Evolutionary conservation across 768 basidiomycete species (phyloP), one percentile per base, ranked within the genome.

Genomic region (Gloeophyllum trabeum): DNA sequence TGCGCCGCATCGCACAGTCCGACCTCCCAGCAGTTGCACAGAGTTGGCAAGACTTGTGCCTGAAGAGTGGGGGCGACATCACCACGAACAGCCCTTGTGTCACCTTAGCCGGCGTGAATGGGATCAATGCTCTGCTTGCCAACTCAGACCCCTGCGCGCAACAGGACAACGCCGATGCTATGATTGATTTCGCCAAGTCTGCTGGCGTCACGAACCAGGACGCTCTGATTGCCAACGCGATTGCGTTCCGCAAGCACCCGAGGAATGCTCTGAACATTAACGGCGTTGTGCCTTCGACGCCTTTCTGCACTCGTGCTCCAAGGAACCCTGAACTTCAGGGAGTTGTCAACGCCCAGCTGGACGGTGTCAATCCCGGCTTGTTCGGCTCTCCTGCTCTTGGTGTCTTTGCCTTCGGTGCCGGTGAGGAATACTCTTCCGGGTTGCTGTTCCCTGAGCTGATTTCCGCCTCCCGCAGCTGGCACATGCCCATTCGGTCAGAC

Each of bases 281-380:
- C 10, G 69, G 67, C 14, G 53, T 68, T 24, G 50, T 63, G 30
- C 70, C 69, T 2, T 67, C 67, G 10, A 69, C 64, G n/a, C 61
- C 67, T 13, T 76, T 73, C 58, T 78, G 75, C 56, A 69, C 69
- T 55, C 69, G 61, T 45, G 64, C 69, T 1, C 73, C 74, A 16
- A 64, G 62, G 52, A 75, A 76, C 46, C 16, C 61, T 13, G 61
- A 73, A 47, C 62, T 76, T 16, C 61, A 63, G 41, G 72, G 71
- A 1, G 54, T 75, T 3, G 65, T 71, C 13, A 71, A 76, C 48
- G 65, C 61, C n/a, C 73, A 75, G 48, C 70, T 75, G 44, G 65
- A 69, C 18, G 66, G 16, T 10, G 72, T 74, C 39, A 63, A 75
- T 47, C 69, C 72, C 7, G 58, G 70, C 19, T 40, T 75, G 18